A percentile compares a stretch with the other conserved stretches of the same genome.
Evolutionary conservation across 352 stramenopile species (phyloP).

Genomic region (Phytophthora cajani): DNA sequence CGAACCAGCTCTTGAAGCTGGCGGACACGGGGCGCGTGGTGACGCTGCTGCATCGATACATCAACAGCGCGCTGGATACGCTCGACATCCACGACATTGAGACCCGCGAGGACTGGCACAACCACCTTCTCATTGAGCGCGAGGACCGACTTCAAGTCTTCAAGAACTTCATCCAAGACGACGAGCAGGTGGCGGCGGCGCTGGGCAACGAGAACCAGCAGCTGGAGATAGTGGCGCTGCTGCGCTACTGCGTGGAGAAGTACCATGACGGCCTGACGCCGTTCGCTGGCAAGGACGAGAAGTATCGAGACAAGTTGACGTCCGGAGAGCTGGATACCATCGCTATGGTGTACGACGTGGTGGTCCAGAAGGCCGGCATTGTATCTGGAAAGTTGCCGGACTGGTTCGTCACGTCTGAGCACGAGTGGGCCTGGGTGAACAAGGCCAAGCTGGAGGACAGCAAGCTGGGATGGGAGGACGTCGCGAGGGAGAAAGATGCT

Average conservation of each 20-base stretch:
- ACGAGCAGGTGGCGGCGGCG: slow-evolving; percentile 12
- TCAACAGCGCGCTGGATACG: slow-evolving; percentile 30
- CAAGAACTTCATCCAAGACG: slow-evolving; percentile 23
- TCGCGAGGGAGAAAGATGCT: slow-evolving; percentile 10
- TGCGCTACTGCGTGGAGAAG: slow-evolving; percentile 39
- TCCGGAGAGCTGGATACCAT: slow-evolving; percentile 33
- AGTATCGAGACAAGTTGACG: slow-evolving; percentile 37
- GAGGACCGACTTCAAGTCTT: slow-evolving; percentile 31
- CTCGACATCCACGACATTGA: slow-evolving; percentile 20
- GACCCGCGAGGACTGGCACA: slow-evolving; percentile 23
- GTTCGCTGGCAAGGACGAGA: slow-evolving; percentile 29
- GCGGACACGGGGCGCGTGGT: slow-evolving; percentile 39
- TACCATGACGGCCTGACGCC: slow-evolving; percentile 31
- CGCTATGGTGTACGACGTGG: slow-evolving; percentile 35
- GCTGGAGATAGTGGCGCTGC: slow-evolving; percentile 41
- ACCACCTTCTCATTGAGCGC: slow-evolving; percentile 25
- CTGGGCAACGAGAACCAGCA: slow-evolving; percentile 37
- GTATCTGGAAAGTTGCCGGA: slow-evolving; percentile 32
- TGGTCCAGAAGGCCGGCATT: slow-evolving; percentile 24
- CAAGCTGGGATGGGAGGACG: slow-evolving; percentile 23
- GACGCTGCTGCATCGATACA: slow-evolving; percentile 37
- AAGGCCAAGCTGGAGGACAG: slow-evolving; percentile 35
- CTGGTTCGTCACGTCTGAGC: slow-evolving; percentile 42
- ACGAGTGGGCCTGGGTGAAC: slow-evolving; percentile 38
- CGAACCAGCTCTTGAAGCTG: slow-evolving; percentile 38